Percentiles rank a stretch among this genome's conserved stretches.
phyloP scores from a whole-genome alignment of 495 filamentous ascomycete genomes.

The Bombardia bombarda region DNA sequence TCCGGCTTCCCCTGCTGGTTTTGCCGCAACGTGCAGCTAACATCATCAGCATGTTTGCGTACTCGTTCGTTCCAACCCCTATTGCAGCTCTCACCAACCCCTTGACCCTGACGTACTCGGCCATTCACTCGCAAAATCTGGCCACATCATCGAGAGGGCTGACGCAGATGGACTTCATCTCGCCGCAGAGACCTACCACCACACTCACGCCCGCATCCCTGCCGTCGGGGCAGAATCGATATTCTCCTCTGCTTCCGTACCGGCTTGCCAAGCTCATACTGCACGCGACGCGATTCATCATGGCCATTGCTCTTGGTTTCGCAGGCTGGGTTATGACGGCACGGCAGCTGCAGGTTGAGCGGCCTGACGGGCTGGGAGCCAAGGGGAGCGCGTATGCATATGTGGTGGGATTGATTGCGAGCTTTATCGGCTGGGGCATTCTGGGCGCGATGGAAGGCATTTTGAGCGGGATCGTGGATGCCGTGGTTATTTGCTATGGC shows the following conservation, averaged over 20 bases:
- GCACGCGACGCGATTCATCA: constrained; percentile 81
- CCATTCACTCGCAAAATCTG: constrained; percentile 85
- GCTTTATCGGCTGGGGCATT: constrained; percentile 90
- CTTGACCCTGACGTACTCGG: constrained; percentile 82
- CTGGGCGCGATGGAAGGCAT: constrained; percentile 94
- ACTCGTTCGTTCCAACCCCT: constrained; percentile 74
- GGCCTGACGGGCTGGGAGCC: constrained; percentile 41
- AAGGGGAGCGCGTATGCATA: constrained; percentile 92
- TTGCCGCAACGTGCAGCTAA: constrained; percentile 64
- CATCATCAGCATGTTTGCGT: constrained; percentile 61
- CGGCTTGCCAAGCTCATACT: constrained; percentile 85
- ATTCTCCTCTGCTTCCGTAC: constrained; percentile 54
- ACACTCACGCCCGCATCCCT: constrained; percentile 54
- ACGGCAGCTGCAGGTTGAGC: constrained; percentile 51
- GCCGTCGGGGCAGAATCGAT: constrained; percentile 37
- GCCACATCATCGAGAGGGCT: constrained; percentile 66
- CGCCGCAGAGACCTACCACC: constrained; percentile 48
- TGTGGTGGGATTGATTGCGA: constrained; percentile 83
- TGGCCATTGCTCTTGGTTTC: constrained; percentile 81
- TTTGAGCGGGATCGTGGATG: constrained; percentile 85
- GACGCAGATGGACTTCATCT: constrained; percentile 68
- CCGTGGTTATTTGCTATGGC: constrained; percentile 85
- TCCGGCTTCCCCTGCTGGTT: constrained; percentile 79
- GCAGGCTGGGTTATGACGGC: constrained; percentile 97
- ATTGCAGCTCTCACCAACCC: constrained; percentile 82